Base-by-base conservation (phyloP, 768 basidiomycete species). In the Amanita jacksonii region DNA sequence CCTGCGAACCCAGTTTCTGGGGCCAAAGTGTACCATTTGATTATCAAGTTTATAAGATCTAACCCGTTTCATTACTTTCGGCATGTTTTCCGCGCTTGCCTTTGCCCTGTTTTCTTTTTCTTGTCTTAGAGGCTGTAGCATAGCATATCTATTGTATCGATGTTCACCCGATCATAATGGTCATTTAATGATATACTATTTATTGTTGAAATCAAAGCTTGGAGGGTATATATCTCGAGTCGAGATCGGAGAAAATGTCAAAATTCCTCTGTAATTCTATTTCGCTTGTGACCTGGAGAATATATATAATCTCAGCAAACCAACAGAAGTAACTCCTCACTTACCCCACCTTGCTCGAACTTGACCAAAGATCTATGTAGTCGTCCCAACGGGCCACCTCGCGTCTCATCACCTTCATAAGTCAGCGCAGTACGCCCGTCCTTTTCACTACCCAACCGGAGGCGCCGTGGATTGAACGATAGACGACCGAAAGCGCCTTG, bases 381-480 rank as follows among this genome's bases (percentile, higher is more conserved):
- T 15, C 76, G 64, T 5, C 81, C 81, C 38, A 65, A 60, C 1
- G 70, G 59, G 5, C 81, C 81, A 3, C 79, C 82, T 16, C 77
- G 65, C 13, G 69, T 66, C 61, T 84, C 80, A 54, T 86, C 84
- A 10, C 81, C 82, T 58, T 85, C 79, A 45, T 80, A 84, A 0
- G 76, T 73, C 35, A 85, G 59, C 27, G 75, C 62, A 5, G 62
- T 61, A 27, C 65, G 59, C 4, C 76, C 77, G 25, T 68, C 57
- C n/a, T 62, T 58, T 18, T 60, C 62, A 12, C 22, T 2, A 4
- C 2, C 18, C 19, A 9, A 16, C 15, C 54, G 59, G 31, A 73
- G 46, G 20, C 52, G 53, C 13, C 56, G 61, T 8, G 82, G 81
- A 49, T 74, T 76, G 45, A 86, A 62, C 4, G 74, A 68, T 73